Base-by-base conservation (phyloP, 306 rosid species). In the Glycine latifolia region DNA sequence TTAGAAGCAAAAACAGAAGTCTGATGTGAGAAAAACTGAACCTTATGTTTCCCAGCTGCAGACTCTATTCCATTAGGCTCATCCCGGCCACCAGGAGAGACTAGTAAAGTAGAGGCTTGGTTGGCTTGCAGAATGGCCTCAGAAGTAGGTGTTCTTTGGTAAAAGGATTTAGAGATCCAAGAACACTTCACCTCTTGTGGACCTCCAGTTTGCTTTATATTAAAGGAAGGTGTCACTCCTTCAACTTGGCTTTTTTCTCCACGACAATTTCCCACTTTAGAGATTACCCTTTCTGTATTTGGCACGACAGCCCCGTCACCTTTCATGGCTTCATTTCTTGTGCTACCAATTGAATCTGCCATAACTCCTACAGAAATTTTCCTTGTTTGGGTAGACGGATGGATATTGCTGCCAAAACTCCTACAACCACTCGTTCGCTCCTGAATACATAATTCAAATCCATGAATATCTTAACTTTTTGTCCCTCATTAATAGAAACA, bases 291-390 rank as follows among this genome's bases (percentile, higher is more conserved):
- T 79, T 88, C 92, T 77, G 82, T 83, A 86, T 81, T 87, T 66
- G 78, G 82, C 85, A 73, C 35, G 62, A 69, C 63, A 80, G 56
- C 79, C 63, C 69, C 85, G 62, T 52, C 84, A 81, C 82, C 89
- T 79, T 81, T 93, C 71, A 69, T 17, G 65, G 81, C 62, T 85
- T 79, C 90, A 77, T 67, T 66, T 80, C 78, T 85, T 83, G 78
- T 83, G 72, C 83, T 86, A 4, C 81, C 82, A 76, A 71, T 71
- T 41, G 91, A 87, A 55, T 91, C 95, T 33, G 63, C 94, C 91
- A 93, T 67, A 80, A 95, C 77, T 87, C 99, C 99, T 43, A 92
- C 86, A 15, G 99, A 95, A 68, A 95, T 89, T 89, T 95, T 95
- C 87, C 99, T 89, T 46, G 94, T 86, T 84, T 91, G 97, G 88